Base-by-base conservation (phyloP, 2,329 filamentous ascomycete genomes). In the Trichophyton mentagrophytes region DNA sequence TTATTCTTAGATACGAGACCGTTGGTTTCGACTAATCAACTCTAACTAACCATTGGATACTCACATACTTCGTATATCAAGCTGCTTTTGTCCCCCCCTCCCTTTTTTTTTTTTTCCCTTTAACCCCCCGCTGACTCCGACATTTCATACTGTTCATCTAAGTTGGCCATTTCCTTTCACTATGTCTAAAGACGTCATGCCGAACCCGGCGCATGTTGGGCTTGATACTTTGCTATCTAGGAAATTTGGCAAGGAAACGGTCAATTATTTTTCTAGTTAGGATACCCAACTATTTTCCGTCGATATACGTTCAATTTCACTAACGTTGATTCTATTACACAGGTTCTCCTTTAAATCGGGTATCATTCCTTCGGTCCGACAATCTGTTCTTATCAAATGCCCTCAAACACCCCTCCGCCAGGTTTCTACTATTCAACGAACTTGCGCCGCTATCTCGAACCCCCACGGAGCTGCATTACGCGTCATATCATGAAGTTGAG, bases 351-450 rank as follows among this genome's bases (percentile, higher is more conserved):
- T 65, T 80, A 51, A 80, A 80, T 64, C 75, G 78, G 44, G 68
- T 79, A 8, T 79, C 78, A 0, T 80, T 80, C 64, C 68, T 80
- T 55, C 76, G 78, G 20, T 71, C 73, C 30, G 76, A 79, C 53
- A 72, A 78, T 62, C 62, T 72, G 30, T 79, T 79, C 66, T 72
- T 80, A 47, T 74, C 74, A n/a, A 69, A 72, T 49, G 78, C 78
- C 22, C 68, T 80, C 59, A 74, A 71, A 57, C 78, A 80, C 65
- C 74, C 76, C 3, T 72, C 75, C 3, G 71, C 77, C 42, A 74
- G 71, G 33, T 95, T 96, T 75, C 73, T 99, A 56, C 82, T 92
- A 55, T 82, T 96, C 72, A 86, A 90, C 70, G 78, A 89, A 67
- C 82, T 96, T 60, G 83, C 86, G 27, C 91, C 92, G 1, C 80